These are phyloP conservation scores for Eucalyptus virginea DNA, from an alignment of 345 rosid genomes.

Conservation along the genomic window DNA sequence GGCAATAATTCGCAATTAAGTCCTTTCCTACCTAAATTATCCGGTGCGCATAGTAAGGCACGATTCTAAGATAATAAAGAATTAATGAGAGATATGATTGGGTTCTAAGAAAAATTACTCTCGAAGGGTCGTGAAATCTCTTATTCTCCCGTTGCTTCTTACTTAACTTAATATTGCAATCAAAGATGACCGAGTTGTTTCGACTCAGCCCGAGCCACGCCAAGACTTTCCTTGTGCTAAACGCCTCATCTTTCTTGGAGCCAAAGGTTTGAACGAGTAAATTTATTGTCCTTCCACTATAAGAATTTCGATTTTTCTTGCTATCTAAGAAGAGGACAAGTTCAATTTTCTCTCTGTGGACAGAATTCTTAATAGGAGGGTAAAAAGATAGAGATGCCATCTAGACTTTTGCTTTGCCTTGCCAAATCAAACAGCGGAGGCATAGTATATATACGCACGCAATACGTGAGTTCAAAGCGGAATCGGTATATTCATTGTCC, in stretches of 20 bases:
- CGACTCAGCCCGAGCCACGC: background rate
- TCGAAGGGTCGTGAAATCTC: background rate
- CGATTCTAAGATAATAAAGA: background rate
- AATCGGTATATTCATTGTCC: background rate
- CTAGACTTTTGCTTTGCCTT: background rate
- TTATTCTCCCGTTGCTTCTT: background rate
- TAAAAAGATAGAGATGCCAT: background rate
- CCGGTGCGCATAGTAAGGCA: background rate
- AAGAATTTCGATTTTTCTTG: background rate
- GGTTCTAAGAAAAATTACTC: rapidly evolving
- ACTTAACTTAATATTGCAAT: background rate
- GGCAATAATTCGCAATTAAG: background rate
- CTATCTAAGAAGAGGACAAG: background rate
- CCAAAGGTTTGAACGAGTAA: background rate
- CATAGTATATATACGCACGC: background rate
- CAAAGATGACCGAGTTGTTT: too few species aligned
- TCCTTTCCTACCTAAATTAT: background rate
- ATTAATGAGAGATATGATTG: background rate
- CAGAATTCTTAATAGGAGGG: background rate
- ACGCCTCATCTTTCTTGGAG: background rate
- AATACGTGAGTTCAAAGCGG: background rate
- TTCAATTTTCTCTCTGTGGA: background rate
- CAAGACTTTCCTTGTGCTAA: background rate
- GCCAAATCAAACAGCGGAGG: background rate
- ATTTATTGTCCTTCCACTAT: background rate